These are phyloP conservation scores for Achlya hypogyna DNA, from an alignment of 352 stramenopile genomes.

Conservation along the genomic window DNA sequence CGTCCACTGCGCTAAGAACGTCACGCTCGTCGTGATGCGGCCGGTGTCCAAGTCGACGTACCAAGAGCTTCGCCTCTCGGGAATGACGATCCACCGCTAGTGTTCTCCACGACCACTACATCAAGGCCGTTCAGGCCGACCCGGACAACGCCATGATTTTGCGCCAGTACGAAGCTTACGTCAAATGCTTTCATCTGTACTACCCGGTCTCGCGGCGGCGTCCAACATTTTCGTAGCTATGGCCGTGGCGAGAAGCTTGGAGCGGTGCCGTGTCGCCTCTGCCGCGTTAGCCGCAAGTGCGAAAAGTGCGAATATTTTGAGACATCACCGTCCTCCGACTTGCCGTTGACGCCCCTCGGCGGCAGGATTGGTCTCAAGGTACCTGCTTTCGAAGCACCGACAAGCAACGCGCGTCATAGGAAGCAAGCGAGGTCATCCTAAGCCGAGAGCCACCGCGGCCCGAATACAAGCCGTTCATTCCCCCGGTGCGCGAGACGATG, in stretches of 20 bases:
- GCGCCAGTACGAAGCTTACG: constrained; percentile 83
- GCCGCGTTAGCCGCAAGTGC: constrained; percentile 69
- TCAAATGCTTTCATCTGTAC: constrained; percentile 24
- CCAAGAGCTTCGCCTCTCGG: constrained; percentile 22
- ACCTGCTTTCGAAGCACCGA: background rate
- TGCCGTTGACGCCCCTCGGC: constrained; percentile 6
- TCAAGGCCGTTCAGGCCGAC: constrained; percentile 84
- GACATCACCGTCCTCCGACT: background rate
- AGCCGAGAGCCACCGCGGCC: constrained; percentile 1
- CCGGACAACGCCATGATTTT: constrained; percentile 85
- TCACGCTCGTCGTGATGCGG: constrained; percentile 81
- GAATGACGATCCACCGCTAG: constrained; percentile 14
- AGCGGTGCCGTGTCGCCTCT: constrained; percentile 55
- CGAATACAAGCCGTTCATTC: background rate
- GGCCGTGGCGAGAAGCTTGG: constrained; percentile 11
- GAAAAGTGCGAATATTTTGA: constrained; percentile 77
- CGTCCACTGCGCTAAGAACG: constrained; percentile 75
- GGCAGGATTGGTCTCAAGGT: constrained; percentile 5
- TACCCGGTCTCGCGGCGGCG: constrained; percentile 67
- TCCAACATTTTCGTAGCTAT: constrained; percentile 22
- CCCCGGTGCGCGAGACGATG: background rate
- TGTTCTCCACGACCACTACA: constrained; percentile 72
- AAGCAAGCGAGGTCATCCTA: background rate
- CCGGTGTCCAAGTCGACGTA: constrained; percentile 54
- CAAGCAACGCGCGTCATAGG: background rate